phyloP scores from a whole-genome alignment of 2,329 filamentous ascomycete genomes.

The Pyrenophora tritici-repentis region DNA sequence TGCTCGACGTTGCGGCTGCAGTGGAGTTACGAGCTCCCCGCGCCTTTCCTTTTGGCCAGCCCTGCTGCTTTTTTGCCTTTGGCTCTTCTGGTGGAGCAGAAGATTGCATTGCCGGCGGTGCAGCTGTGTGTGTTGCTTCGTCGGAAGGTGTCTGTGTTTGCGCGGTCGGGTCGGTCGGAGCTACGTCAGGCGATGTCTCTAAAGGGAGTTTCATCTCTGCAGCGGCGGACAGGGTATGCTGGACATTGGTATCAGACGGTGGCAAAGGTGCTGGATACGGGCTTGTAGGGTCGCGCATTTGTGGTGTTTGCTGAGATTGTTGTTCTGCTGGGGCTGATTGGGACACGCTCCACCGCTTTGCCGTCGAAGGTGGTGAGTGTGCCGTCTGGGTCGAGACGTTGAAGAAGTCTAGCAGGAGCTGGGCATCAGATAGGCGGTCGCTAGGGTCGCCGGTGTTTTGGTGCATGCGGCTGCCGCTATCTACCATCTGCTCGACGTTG shows the following conservation, averaged over 20 bases:
- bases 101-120: conserved; percentile 21
- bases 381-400: conserved; percentile 37
- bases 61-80: conserved; percentile 46
- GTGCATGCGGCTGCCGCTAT: conserved; percentile 42
- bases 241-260: conserved; percentile 10
- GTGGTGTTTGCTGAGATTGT: conserved; percentile 11
- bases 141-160: conserved; percentile 51
- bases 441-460: conserved; percentile 40
- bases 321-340: conserved; percentile 18
- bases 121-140: conserved; percentile 25
- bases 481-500: conserved; percentile 47
- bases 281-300: conserved; percentile 14
- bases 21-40: conserved; percentile 44
- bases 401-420: conserved; percentile 53
- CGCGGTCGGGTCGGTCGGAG: conserved; percentile 25
- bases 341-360: conserved; percentile 39
- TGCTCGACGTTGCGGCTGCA: conserved; percentile 36
- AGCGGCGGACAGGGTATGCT: conserved; percentile 18
- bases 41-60: conserved; percentile 55
- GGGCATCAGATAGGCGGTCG: conserved; percentile 51
- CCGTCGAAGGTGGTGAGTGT: conserved; percentile 32
- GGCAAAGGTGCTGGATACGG: conserved; percentile 16
- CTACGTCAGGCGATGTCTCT: conserved; percentile 7
- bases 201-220: conserved; percentile 24
- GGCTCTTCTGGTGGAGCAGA: conserved; percentile 26